Evolutionary conservation across 805 yeast species (phyloP).

Genomic region (Schwanniomyces yamadae): DNA sequence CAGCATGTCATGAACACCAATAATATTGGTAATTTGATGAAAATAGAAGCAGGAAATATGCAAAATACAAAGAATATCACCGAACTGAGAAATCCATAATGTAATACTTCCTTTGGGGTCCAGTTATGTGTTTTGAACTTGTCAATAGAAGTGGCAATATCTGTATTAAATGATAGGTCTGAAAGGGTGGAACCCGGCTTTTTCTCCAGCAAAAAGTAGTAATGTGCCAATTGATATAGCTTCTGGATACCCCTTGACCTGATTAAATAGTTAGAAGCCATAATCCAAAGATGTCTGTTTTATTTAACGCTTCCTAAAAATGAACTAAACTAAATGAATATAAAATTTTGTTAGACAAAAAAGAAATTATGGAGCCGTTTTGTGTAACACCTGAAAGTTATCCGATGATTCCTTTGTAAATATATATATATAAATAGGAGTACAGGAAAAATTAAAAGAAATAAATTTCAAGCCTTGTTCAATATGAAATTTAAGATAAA

Average conservation of each 20-base stretch:
- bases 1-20: constrained; percentile 48
- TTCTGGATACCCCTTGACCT: constrained; percentile 26
- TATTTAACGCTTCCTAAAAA: too few species aligned
- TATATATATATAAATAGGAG: too few species aligned
- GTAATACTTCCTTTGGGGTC: constrained; percentile 48
- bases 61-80: constrained; percentile 59
- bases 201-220: constrained; percentile 55
- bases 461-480: too few species aligned
- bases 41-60: constrained; percentile 54
- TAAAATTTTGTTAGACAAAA: too few species aligned
- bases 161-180: constrained; percentile 49
- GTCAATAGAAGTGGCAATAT: constrained; percentile 40
- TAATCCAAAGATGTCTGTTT: too few species aligned
- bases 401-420: constrained; percentile 2
- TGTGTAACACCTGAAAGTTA: not conserved
- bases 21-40: constrained; percentile 40
- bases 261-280: constrained; percentile 6
- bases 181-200: constrained; percentile 49
- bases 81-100: constrained; percentile 49
- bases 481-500: too few species aligned
- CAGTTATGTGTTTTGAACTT: constrained; percentile 44
- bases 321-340: too few species aligned
- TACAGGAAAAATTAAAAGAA: too few species aligned
- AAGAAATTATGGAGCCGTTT: not conserved
- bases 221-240: constrained; percentile 45